Percentiles rank a stretch among this genome's conserved stretches.
Conservation (phyloP, 148 eudicot species). For the Spergularia marina region DNA sequence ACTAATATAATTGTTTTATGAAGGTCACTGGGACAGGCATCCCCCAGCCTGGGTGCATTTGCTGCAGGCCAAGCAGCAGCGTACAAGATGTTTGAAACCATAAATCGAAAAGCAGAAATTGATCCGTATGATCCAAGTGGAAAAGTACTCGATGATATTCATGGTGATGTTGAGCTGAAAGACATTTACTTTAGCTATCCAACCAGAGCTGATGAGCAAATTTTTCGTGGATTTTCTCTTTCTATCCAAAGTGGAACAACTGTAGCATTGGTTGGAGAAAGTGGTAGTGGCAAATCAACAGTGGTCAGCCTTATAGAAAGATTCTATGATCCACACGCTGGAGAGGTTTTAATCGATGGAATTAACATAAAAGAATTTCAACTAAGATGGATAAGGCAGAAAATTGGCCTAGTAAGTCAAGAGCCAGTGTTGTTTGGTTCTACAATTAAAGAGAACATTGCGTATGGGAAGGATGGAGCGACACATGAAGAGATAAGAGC, state of each 20-base stretch:
- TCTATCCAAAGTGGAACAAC: conserved; percentile 57
- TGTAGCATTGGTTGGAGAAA: conserved; percentile 65
- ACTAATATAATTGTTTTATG: neutral
- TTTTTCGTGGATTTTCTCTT: conserved; percentile 54
- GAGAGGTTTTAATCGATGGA: conserved; percentile 68
- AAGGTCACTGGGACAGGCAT: conserved; percentile 62
- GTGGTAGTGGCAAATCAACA: conserved; percentile 77
- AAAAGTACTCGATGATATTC: conserved; percentile 51
- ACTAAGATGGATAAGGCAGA: conserved; percentile 60
- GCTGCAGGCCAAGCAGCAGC: conserved; percentile 73
- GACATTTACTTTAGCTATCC: conserved; percentile 63
- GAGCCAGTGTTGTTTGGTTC: conserved; percentile 64
- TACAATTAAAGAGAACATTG: conserved; percentile 61
- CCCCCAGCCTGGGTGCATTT: conserved; percentile 56
- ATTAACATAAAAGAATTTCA: conserved; percentile 54
- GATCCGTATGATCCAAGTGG: conserved; percentile 59
- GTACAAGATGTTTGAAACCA: conserved; percentile 69
- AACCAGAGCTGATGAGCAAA: conserved; percentile 52
- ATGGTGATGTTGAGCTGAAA: conserved; percentile 54
- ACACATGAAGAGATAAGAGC: conserved; percentile 51
- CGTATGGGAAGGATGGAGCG: conserved; percentile 60
- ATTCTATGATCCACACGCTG: conserved; percentile 66
- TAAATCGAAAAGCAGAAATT: conserved; percentile 53
- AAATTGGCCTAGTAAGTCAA: conserved; percentile 71
- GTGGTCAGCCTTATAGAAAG: conserved; percentile 65